Base-by-base conservation (phyloP, 1,284 basidiomycete genomes). In the Rhodotorula sp. region DNA sequence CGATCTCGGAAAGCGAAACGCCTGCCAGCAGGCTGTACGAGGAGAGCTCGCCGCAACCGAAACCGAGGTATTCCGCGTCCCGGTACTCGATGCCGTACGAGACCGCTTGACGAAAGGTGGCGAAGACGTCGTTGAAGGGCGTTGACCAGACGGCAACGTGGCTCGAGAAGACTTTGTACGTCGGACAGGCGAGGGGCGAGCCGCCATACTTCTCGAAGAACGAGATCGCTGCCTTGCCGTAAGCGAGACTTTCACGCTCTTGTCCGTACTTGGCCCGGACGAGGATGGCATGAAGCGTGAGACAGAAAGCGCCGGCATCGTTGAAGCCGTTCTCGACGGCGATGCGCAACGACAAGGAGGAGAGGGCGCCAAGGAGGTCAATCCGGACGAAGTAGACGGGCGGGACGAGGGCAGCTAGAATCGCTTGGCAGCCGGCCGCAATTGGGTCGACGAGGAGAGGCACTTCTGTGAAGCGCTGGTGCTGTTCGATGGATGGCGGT, bases 311-410 rank as follows among this genome's bases (percentile, higher is more conserved):
- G 44, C 72, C 70, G 13, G 68, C 64, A 30, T 67, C 64, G 59
- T 65, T 64, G 50, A 68, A 31, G 10, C 72, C 72, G 59, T 74
- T 58, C 46, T 59, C n/a, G n/a, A 58, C 24, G 4, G 65, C 46
- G 5, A 66, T 28, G 15, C 37, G 40, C 30, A 68, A 62, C 1
- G 72, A 65, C 18, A 72, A 28, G 10, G 72, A 69, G 28, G 68
- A 67, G 11, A 74, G 64, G 1, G 65, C 65, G 8, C 70, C 70
- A 48, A 74, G 68, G 0, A 74, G 63, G 24, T 74, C 72, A 54
- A 74, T 74, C 7, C 70, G 54, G 22, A 67, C 61, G 52, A 74
- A 74, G 64, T 74, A 74, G 54, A 72, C 54, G 18, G 72, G 72
- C 22, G 72, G 70, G 22, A 74, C 69, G 26, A 72, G 70, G 11